Evolutionary conservation across 2,329 filamentous ascomycete genomes (phyloP), one percentile per base, ranked within the genome.

Genomic region (Pyrenochaeta sp.): DNA sequence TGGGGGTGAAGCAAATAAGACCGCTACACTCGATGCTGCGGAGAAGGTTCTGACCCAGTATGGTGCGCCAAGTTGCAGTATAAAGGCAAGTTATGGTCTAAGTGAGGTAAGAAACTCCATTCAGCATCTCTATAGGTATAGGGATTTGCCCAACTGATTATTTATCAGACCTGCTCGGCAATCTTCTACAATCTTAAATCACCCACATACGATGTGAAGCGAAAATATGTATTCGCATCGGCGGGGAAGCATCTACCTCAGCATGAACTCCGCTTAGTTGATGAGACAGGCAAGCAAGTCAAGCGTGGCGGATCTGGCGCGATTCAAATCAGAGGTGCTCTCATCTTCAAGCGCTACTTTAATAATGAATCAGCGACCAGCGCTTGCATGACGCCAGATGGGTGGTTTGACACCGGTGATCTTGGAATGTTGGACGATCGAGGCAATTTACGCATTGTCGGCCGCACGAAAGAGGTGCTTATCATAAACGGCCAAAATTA

Each of bases 11-110:
- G 71, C 79, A 0, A 83, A 81, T 61, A 66, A 63, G 23, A 69
- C 69, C 1, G 58, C 68, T 7, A 78, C 73, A 1, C 76, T 74
- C 44, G 54, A 52, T 0, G 63, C 58, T 4, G 44, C 72, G 7
- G 59, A 73, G 14, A 30, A 47, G 0, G 32, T 75, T 1, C 56
- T 83, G 2, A 35, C 46, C 2, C 39, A 58, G 11, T 69, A 71
- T 49, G 72, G 77, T 3, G 75, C 75, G 1, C 68, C 59, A 0
- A 15, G n/a, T 0, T 63, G 73, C 6, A 69, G 78, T 6, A 72
- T 83, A 14, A 58, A 54, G 2, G 72, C 81, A 0, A 80, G 76
- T 0, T 83, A 79, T 35, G 78, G 81, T 7, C 80, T 83, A 80
- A 84, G 81, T 0, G 82, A 54, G 47, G 51, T 47, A 49, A 15